Evolutionary conservation across 495 filamentous ascomycete genomes (phyloP), one percentile per base, ranked within the genome.

Genomic region (Aspergillus sparsus): DNA sequence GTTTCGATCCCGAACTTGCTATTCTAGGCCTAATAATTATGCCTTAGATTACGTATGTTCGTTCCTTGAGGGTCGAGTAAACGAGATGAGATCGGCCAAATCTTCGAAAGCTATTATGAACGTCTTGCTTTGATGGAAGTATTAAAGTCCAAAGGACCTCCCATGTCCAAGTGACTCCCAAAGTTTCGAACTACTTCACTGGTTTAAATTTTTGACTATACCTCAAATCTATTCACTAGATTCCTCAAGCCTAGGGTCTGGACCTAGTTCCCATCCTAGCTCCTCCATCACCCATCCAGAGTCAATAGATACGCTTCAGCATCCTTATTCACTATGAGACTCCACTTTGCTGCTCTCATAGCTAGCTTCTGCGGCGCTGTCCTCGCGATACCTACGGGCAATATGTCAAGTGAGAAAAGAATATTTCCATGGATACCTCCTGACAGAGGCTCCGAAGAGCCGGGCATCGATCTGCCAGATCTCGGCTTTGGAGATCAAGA

Each of bases 361-460:
- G 15, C 49, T 33, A 16, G 58, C 39, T 18, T 60, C 16, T 47
- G 36, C 42, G 58, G 58, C 50, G 50, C 42, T 32, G 34, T 15
- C 13, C 10, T 60, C 35, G 50, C 58, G 5, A 41, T 34, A 3
- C 58, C 58, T 2, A 37, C 50, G 34, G 11, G 36, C 15, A 33
- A 11, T 6, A 11, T 34, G 15, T 39, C 16, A 12, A 18, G n/a
- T 18, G 32, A 51, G 15, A 58, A 45, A 21, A 12, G 49, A 6
- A 16, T 49, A 3, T 39, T 49, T 18, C 55, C 50, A 16, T 54
- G 39, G 41, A 39, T 35, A 10, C 35, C 52, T 5, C 58, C 41
- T 33, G 49, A 34, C 6, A 50, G 49, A 1, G 58, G 34, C 42
- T 12, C 10, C 9, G 58, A 47, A 35, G 35, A 12, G 18, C 49